Evolutionary conservation across 768 basidiomycete species (phyloP).

Genomic region (Naganishia vaughanmartiniae): DNA sequence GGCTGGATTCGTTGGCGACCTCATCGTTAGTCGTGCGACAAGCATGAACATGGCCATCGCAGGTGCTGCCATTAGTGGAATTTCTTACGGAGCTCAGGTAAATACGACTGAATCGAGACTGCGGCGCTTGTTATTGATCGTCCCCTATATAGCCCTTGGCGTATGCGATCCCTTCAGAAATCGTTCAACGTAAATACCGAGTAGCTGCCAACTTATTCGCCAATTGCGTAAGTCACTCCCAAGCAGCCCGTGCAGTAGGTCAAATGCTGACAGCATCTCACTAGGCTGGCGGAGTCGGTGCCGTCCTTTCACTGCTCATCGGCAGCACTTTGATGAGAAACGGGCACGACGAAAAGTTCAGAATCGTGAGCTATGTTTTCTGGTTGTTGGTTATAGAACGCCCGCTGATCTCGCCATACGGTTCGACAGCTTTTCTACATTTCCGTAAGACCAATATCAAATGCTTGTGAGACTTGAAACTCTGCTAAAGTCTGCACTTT

Average conservation of each 20-base stretch:
- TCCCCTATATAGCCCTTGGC: background rate
- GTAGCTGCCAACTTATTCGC: background rate
- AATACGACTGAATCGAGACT: no score
- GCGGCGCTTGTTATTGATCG: background rate
- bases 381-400: background rate
- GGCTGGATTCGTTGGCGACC: constrained; percentile 13
- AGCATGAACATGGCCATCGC: constrained; percentile 24
- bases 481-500: background rate
- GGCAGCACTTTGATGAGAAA: constrained; percentile 20
- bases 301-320: background rate
- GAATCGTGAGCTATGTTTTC: background rate
- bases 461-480: background rate
- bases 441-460: background rate
- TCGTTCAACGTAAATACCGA: constrained; percentile 22
- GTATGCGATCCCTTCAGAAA: constrained; percentile 16
- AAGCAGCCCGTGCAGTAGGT: background rate
- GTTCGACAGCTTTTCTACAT: constrained; percentile 5
- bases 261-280: background rate
- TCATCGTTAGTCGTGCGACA: constrained; percentile 16
- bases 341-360: background rate
- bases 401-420: background rate
- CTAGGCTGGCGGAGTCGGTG: constrained; percentile 15
- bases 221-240: constrained; percentile 3
- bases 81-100: constrained; percentile 19
- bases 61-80: constrained; percentile 10